Base-by-base conservation (phyloP, 2,329 filamentous ascomycete species). In the Monosporascus sp. region DNA sequence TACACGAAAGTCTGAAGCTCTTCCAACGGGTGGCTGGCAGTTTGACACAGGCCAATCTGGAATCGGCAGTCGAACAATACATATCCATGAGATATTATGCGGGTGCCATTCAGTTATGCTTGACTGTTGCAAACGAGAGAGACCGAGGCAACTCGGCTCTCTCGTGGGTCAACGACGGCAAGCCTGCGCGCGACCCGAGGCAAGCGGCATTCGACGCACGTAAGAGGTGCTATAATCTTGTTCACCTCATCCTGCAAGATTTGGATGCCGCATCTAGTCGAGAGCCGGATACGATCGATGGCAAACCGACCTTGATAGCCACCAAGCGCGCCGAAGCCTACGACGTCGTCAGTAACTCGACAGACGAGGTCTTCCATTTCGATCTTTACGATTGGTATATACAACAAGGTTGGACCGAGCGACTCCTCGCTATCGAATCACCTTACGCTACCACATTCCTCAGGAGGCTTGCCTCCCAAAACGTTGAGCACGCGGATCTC, bases 381-480 rank as follows among this genome's bases (percentile, higher is more conserved):
- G 90, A 90, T 63, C 79, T 99, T n/a, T 99, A 97, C 68, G 92
- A 97, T 64, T 99, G 94, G 93, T 99, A 99, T 70, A 85, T 97
- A 60, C 73, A 81, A 51, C 86, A 92, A 67, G 87, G 88, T 18
- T 92, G 89, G 84, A 88, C 84, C 9, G 90, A 97, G 58, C 87
- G 91, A 15, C 81, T 99, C 27, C 81, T 99, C 37, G 84, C 87
- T 37, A 90, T 94, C 49, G 83, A 92, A 53, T 96, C 92, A 5
- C 83, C 87, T 0, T 92, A 91, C 63, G 90, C 97, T 25, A 81
- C 95, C 43, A 88, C 85, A 2, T 99, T 96, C 68, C 81, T 99
- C 3, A 79, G 89, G 64, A 85, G 88, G 50, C 86, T 90, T 54
- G 89, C 90, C 1, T 75, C 76, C 5, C 83, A 84, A 6, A 84